Base-by-base conservation (phyloP, 2,329 filamentous ascomycete species). In the Fusarium siculi region DNA sequence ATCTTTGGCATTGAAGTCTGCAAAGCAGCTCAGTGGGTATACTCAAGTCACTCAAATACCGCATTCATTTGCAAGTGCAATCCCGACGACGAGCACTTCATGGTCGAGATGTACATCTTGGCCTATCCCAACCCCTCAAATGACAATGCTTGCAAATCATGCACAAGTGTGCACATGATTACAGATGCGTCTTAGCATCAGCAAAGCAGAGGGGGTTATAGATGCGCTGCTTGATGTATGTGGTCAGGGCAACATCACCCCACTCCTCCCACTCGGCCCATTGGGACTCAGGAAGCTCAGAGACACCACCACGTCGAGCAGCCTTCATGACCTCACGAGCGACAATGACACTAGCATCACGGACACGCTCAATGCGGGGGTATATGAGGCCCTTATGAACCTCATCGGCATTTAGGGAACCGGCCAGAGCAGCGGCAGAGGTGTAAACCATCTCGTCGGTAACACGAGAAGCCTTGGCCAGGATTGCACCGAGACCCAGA, bases 391-490 rank as follows among this genome's bases (percentile, higher is more conserved):
- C 94, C 81, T 92, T 90, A 63, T 92, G 90, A 78, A 94, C 86
- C 85, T 99, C 96, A 70, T 96, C 92, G 43, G 90, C 87, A 72
- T 92, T 95, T 69, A 99, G 88, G 39, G 93, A 91, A 66, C 90
- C 91, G 21, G 94, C 90, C 25, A 98, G 89, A 9, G 94, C 92
- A 44, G 92, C 92, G 34, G 94, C 96, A 37, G 95, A 96, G 55
- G 93, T 95, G 85, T 98, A 98, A 80, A 99, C 95, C 96, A 99
- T 99, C 82, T 92, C 90, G 81, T 98, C 94, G 9, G 96, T 98
- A 75, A 98, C 88, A 77, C 91, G 91, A 74, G 93, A 91, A 18
- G 95, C 90, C 87, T 98, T 97, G 84, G 92, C 92, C 54, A 98
- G 89, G 80, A 98, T 98, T 74, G 96, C 93, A 69, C 95, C 96